A percentile compares a stretch with the other conserved stretches of the same genome.
These are phyloP conservation scores for Microbotryomycetes sp. DNA, from an alignment of 1,284 basidiomycete species.

Conservation along the genomic window DNA sequence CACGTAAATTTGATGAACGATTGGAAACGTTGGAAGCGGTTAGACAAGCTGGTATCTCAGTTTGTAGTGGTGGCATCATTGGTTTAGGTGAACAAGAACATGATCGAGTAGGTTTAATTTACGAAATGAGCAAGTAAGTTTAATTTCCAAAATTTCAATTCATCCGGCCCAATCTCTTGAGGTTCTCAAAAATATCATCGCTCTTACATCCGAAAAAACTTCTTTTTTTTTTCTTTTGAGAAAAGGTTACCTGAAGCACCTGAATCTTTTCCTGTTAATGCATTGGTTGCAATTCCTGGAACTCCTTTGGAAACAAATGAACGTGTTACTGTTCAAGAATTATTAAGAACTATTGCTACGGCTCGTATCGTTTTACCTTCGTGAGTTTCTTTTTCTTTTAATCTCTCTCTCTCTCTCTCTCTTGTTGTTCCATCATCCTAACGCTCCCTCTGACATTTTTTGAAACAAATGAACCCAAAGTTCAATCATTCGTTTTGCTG, in stretches of 20 bases:
- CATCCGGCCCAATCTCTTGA: no score
- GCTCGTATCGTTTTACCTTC: conserved; percentile 84
- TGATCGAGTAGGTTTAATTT: conserved; percentile 89
- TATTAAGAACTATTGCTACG: conserved; percentile 90
- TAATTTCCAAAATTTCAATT: no score
- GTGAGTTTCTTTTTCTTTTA: conserved; percentile 17
- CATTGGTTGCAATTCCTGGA: conserved; percentile 61
- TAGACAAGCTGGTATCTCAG: conserved; percentile 89
- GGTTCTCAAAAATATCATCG: conserved; percentile 11
- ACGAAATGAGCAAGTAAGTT: conserved; percentile 79
- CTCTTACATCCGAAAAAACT: conserved; percentile 3
- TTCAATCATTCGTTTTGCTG: conserved; percentile 94
- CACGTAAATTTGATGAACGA: conserved; percentile 88
- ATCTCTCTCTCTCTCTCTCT: no score
- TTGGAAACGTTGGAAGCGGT: conserved; percentile 83
- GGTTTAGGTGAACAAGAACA: conserved; percentile 86
- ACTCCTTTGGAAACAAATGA: conserved; percentile 55
- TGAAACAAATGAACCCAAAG: conserved; percentile 8
- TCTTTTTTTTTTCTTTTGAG: background rate
- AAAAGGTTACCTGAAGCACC: conserved; percentile 85
- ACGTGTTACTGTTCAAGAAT: conserved; percentile 68
- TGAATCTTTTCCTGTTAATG: conserved; percentile 97
- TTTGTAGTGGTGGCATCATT: conserved; percentile 94
- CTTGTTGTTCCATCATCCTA: background rate
- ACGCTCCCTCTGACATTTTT: background rate